Conservation (phyloP, 2,329 filamentous ascomycete species). For the Ceratocystis cubensis region DNA sequence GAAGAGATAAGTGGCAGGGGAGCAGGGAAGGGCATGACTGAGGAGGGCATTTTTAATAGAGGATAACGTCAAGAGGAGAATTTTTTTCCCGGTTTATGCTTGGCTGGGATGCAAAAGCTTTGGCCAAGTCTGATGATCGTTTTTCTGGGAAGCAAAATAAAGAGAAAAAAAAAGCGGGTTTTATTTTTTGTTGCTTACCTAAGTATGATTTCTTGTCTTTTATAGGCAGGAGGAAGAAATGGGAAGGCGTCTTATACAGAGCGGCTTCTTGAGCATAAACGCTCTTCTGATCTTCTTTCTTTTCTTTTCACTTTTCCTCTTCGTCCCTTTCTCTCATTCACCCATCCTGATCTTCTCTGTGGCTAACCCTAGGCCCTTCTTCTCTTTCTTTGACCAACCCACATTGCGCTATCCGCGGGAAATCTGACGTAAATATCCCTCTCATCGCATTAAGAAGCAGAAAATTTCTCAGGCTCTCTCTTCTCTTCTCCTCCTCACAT, state of each 20-base stretch:
- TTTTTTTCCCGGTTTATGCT: not conserved
- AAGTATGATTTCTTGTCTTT: no score
- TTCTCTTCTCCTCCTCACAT: not conserved
- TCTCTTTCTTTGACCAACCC: not conserved
- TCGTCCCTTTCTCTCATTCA: not conserved
- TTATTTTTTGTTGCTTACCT: no score
- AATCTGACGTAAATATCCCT: not conserved
- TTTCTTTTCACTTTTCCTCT: not conserved
- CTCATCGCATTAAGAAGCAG: not conserved
- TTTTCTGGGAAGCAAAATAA: not conserved
- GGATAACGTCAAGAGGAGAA: no score
- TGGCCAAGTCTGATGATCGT: not conserved
- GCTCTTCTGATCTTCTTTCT: not conserved
- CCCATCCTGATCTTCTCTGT: not conserved
- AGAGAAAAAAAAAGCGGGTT: no score
- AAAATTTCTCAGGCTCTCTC: not conserved
- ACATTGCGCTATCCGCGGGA: constrained; percentile 1
- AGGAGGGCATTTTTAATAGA: no score
- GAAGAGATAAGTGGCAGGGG: no score
- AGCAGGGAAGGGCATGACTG: no score
- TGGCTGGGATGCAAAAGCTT: not conserved
- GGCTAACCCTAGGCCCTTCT: not conserved
- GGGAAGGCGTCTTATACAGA: no score
- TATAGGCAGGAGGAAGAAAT: no score
- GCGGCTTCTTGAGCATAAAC: not conserved